Evolutionary conservation across 2,329 filamentous ascomycete species (phyloP).

Genomic region (Aureobasidium sp.): DNA sequence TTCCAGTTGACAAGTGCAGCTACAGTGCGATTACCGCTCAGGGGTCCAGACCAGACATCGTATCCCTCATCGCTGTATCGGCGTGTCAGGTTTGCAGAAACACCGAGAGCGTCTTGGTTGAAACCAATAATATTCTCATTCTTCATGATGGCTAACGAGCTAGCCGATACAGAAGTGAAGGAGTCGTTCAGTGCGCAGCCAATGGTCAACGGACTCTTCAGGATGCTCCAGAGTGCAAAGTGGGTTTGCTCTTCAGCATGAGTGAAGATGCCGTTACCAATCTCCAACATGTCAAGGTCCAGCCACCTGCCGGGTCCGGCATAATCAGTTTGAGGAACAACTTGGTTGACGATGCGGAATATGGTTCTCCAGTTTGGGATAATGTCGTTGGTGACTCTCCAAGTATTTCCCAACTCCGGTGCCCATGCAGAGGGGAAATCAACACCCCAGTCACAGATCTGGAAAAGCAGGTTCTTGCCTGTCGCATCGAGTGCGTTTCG

Average conservation of each 20-base stretch:
- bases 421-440: slow-evolving; percentile 40
- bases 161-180: slow-evolving; percentile 26
- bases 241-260: slow-evolving; percentile 43
- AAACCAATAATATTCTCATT: slow-evolving; percentile 8
- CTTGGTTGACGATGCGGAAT: slow-evolving; percentile 45
- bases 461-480: slow-evolving; percentile 37
- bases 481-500: slow-evolving; percentile 39
- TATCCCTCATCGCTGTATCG: slow-evolving; percentile 42
- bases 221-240: slow-evolving; percentile 45
- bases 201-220: slow-evolving; percentile 43
- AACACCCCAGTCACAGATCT: slow-evolving; percentile 23
- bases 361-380: slow-evolving; percentile 36
- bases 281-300: slow-evolving; percentile 45
- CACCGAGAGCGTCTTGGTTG: slow-evolving; percentile 14
- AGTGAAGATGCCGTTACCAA: slow-evolving; percentile 40
- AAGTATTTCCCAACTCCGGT: slow-evolving; percentile 38
- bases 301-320: slow-evolving; percentile 41
- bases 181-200: slow-evolving; percentile 36
- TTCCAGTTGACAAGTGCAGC: slow-evolving; percentile 44
- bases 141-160: slow-evolving; percentile 35
- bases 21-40: slow-evolving; percentile 37
- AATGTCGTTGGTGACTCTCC: slow-evolving; percentile 40
- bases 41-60: slow-evolving; percentile 43
- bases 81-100: slow-evolving; percentile 19
- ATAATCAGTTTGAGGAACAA: slow-evolving; percentile 38